Base-by-base conservation (phyloP, 148 eudicot genomes). In the Dianthus caryophyllus region DNA sequence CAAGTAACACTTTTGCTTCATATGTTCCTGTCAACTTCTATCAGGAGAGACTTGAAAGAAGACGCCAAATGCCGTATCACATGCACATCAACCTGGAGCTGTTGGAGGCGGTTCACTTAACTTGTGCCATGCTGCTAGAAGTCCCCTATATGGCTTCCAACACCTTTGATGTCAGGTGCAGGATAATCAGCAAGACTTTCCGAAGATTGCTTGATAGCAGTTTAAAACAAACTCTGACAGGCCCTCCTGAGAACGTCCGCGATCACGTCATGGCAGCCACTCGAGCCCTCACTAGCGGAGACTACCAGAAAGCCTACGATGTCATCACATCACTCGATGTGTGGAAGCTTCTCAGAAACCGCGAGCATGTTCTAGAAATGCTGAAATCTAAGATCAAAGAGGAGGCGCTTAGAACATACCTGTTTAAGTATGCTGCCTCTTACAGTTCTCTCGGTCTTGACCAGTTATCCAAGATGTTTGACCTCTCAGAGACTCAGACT, bases 71-170 rank as follows among this genome's bases (percentile, higher is more conserved):
- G 97, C 97, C 97, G 17, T 90, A 87, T 76, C 94, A 90, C 76
- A 85, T 90, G 97, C 97, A 90, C 77, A 90, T 88, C 67, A 90
- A 86, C 72, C 91, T 88, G 2, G 97, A 90, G 61, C 86, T 90
- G 61, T 80, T 90, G 14, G 97, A 90, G 64, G 83, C 97, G 25
- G 91, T 88, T 31, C 97, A 90, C 68, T 63, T 90, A 47, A 88
- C 82, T 30, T 79, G 97, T 70, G 97, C 97, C 30, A 90, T 90
- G 94, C 77, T 90, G 70, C 81, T 90, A 2, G 97, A 90, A 73
- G 97, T 90, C 39, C 94, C 94, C 10, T 85, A 90, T 81, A 90
- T 90, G 87, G 97, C 97, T 1, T 85, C 94, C 64, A 80, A 82
- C 70, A 71, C 75, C 66, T 81, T 77, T 39, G 91, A 90, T 20